A percentile compares a stretch with the other conserved stretches of the same genome.
Conservation (phyloP, 805 yeast genomes). For the Maudiozyma bulderi region DNA sequence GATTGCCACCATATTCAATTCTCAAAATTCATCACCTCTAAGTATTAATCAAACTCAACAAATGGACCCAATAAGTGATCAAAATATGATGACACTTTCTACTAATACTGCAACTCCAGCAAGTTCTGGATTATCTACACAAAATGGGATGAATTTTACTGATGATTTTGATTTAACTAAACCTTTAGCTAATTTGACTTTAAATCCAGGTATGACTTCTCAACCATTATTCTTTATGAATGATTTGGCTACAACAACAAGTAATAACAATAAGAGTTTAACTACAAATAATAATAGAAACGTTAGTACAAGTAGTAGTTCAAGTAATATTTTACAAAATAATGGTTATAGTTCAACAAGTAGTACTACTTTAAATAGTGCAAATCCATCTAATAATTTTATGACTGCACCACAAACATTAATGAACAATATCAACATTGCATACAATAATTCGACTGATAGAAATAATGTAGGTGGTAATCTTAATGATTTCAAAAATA, state of each 20-base stretch:
- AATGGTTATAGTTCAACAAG: slow-evolving; percentile 1
- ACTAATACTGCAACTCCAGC: background rate
- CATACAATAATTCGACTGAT: slow-evolving; percentile 2
- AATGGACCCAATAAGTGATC: background rate
- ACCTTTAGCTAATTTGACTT: slow-evolving; percentile 4
- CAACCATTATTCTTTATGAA: slow-evolving; percentile 4
- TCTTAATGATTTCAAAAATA: slow-evolving; percentile 1
- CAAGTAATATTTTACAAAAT: slow-evolving; percentile 11
- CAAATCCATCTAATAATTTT: slow-evolving; percentile 1
- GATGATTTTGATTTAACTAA: slow-evolving; percentile 1
- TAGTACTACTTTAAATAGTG: background rate
- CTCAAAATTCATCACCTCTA: slow-evolving; percentile 8
- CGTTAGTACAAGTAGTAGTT: slow-evolving; percentile 9
- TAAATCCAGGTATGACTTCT: background rate
- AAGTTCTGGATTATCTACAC: background rate
- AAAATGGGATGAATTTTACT: background rate
- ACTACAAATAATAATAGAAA: background rate
- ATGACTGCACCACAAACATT: slow-evolving; percentile 3
- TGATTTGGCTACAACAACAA: background rate
- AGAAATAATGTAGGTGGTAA: background rate
- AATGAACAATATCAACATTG: slow-evolving; percentile 4
- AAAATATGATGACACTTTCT: background rate
- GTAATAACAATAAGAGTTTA: background rate
- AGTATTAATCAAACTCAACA: slow-evolving; percentile 8
- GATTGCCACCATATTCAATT: slow-evolving; percentile 3